Evolutionary conservation across 2,329 filamentous ascomycete species (phyloP), one percentile per base, ranked within the genome.

Genomic region (Capronia epimyces): DNA sequence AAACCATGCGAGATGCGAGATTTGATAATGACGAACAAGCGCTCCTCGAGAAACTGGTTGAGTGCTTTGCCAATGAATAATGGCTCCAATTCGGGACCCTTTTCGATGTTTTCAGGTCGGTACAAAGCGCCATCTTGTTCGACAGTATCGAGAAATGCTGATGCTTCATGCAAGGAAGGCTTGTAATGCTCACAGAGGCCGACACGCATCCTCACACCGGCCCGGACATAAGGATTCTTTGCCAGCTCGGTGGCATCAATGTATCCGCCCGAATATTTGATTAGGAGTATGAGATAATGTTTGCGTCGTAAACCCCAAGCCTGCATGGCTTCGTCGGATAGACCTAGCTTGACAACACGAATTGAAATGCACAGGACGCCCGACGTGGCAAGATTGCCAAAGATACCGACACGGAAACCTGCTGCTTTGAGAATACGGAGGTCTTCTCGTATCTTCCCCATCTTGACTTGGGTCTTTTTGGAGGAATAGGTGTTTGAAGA

Each of bases 151-250:
- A 86, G 84, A 0, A 75, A 74, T 4, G 69, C 63, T 27, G 74
- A 68, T 1, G 79, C 80, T 42, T 82, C 76, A 2, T 69, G 59
- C 1, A 76, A 45, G 0, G 78, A 80, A 1, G 89, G 87, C 60
- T 90, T 93, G 66, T 90, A 87, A 2, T 69, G 74, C n/a, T 76
- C 70, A 61, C 85, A 84, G 48, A 87, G 79, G 1, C 87, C 86
- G 20, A 93, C 75, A 5, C 82, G 78, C 64, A 90, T 84, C 2
- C 75, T 51, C 21, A 55, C 32, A 13, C 27, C 70, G n/a, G 81
- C 57, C 63, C 51, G 34, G 43, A 66, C 57, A 15, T 69, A 66
- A 32, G 64, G 63, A 49, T 74, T 63, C 47, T 70, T 65, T 0
- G 66, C 63, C 12, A 79, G 65, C 0, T 77, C 64, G 13, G 84